Conservation (phyloP, 257 asterid species). For the Petunia axillaris region DNA sequence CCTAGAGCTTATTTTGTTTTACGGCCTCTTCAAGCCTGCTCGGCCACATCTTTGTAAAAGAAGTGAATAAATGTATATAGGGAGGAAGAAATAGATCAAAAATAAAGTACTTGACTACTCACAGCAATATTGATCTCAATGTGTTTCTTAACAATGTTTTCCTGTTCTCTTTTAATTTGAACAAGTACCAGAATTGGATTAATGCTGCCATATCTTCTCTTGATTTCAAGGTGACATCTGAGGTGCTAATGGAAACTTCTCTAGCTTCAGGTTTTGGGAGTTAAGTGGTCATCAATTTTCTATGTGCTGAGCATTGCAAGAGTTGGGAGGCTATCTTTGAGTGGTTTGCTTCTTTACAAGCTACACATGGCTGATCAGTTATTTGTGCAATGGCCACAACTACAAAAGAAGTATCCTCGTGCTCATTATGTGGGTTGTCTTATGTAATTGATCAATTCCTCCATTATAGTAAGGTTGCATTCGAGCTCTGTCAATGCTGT, state of each 20-base stretch:
- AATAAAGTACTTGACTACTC: not conserved
- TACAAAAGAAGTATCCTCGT: conserved; percentile 73
- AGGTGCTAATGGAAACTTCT: conserved; percentile 13
- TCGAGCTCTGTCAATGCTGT: not conserved
- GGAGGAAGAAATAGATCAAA: not conserved
- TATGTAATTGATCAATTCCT: conserved; percentile 47
- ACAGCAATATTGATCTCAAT: not conserved
- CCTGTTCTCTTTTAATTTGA: no score
- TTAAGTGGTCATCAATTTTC: conserved; percentile 86
- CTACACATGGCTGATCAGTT: conserved; percentile 81
- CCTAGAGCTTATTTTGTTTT: not conserved
- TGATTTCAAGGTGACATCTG: not conserved
- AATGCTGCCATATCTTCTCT: not conserved
- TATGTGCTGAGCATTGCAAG: conserved; percentile 96
- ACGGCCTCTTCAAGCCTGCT: not conserved
- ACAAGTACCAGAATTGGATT: not conserved
- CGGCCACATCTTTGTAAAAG: not conserved
- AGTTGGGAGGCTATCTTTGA: conserved; percentile 84
- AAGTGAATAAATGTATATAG: not conserved
- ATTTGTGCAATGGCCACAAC: conserved; percentile 94
- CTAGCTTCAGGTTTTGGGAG: conserved; percentile 59
- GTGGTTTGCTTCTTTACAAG: conserved; percentile 79
- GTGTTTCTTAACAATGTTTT: not conserved
- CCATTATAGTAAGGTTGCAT: not conserved
- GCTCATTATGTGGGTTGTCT: conserved; percentile 85